Base-by-base conservation (phyloP, 495 filamentous ascomycete species). In the Xylaria grammica region DNA sequence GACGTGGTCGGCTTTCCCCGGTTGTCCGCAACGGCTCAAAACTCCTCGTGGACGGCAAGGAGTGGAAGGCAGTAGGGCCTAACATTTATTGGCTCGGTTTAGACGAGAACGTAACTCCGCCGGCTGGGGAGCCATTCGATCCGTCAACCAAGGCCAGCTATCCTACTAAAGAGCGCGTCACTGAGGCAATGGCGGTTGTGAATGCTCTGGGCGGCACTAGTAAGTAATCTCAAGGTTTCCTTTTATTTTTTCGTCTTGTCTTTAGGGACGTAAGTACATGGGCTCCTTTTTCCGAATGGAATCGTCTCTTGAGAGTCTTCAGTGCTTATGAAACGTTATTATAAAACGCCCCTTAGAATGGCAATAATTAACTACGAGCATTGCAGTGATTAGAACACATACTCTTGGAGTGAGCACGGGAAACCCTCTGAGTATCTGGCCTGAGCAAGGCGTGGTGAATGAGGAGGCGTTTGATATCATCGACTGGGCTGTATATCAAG, bases 21-120 rank as follows among this genome's bases (percentile, higher is more conserved):
- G 72, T 85, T 51, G 72, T 70, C 7, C 76, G 83, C 58, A 65
- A 77, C 10, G 82, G 82, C 45, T 76, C 77, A 8, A 58, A 67
- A 22, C 75, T 85, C 10, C 55, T 70, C 5, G 74, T 84, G 17
- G 66, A 74, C 40, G 77, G 77, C 30, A 77, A 79, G 64, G 74
- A 62, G 17, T 86, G 78, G 79, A 82, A 80, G 53, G 81, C 79
- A 1, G 78, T 79, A 42, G 84, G 82, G 0, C 78, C 80, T 8
- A 86, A 86, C 63, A 76, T 86, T 8, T 86, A 86, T 72, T 86
- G 84, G 84, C 75, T 85, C 22, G 83, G 84, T 1, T 77, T 86
- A 0, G 83, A 86, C 65, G 82, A 86, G 74, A 86, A 86, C 68
- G 83, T 86, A 22, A 75, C 74, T 7, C 83, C 82, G 1, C 78